Base-by-base conservation (phyloP, 306 rosid species). In the Fagus crenata region DNA sequence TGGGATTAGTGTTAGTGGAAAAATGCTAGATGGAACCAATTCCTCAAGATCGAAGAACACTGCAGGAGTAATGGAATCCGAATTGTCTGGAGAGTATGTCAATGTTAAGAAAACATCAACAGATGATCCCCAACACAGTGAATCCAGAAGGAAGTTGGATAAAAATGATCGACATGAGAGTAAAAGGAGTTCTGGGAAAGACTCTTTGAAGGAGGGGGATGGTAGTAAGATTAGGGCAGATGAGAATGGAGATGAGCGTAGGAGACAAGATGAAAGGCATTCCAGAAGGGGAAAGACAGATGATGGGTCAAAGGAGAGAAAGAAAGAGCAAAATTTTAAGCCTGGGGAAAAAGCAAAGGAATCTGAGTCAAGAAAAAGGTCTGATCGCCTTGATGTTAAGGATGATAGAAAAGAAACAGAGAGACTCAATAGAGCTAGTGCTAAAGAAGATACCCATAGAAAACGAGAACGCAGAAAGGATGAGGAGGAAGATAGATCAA, bases 371-470 rank as follows among this genome's bases (percentile, higher is more conserved):
- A 92, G 92, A 86, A 91, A 81, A 85, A 89, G 88, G 81, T 87
- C 90, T 59, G 87, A 86, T 17, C 88, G 63, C 82, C 83, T 46
- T 69, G 92, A 90, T 77, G 87, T 61, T 75, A 87, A 80, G 88
- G 95, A 84, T 68, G 95, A 86, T 49, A 83, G 77, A 78, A 95
- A 84, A 84, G 97, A 84, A 86, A 73, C 85, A 61, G 96, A 89
- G 39, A 86, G 89, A 73, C 58, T 53, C 68, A 87, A 60, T 49
- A 85, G 93, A 74, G 80, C 85, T 77, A 70, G 87, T 82, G 79
- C 84, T 78, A 73, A 80, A 55, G 98, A 88, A 75, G 88, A 83
- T 74, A 75, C 71, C 69, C 82, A 81, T 74, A 81, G 90, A 76
- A 89, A 82, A 88, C 89, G 88, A 80, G 99, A 86, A 64, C 81